phyloP scores from a whole-genome alignment of 192 early-diverging fungal species.

The Coemansia sp. region DNA sequence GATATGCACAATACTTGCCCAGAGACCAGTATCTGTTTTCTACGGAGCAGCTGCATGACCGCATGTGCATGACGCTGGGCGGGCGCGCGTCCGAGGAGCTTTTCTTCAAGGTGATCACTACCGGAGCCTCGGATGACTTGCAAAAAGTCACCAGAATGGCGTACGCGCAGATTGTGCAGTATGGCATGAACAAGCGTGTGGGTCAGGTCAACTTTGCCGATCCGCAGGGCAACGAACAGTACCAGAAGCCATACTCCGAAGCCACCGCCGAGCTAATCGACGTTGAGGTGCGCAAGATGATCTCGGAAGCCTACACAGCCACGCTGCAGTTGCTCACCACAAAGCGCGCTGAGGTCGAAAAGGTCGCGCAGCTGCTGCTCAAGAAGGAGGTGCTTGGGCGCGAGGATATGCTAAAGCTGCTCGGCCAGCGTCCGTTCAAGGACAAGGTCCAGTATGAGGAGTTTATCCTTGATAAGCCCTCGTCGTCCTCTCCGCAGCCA shows the following conservation, averaged over 20 bases:
- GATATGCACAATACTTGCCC: slow-evolving; percentile 98
- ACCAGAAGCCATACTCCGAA: slow-evolving; percentile 97
- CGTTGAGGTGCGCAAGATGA: slow-evolving; percentile 84
- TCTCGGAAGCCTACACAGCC: slow-evolving; percentile 77
- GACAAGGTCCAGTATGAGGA: slow-evolving; percentile 73
- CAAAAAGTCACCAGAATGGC: slow-evolving; percentile 97
- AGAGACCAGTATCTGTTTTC: slow-evolving; percentile 97
- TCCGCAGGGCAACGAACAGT: slow-evolving; percentile 67
- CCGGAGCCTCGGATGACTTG: slow-evolving; percentile 96
- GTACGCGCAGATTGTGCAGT: slow-evolving; percentile 91
- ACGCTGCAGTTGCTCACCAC: slow-evolving; percentile 83
- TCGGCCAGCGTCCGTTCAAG: slow-evolving; percentile 82
- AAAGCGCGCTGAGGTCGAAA: slow-evolving; percentile 82
- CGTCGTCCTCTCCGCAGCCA: slow-evolving; percentile 29
- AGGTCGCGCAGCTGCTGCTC: slow-evolving; percentile 87
- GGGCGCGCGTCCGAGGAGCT: slow-evolving; percentile 87
- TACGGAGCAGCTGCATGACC: slow-evolving; percentile 85
- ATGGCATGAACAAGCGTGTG: slow-evolving; percentile 89
- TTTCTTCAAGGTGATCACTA: slow-evolving; percentile 93
- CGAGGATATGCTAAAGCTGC: slow-evolving; percentile 89
- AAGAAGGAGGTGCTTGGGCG: slow-evolving; percentile 96
- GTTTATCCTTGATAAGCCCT: slow-evolving; percentile 55
- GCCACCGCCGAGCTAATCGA: slow-evolving; percentile 93
- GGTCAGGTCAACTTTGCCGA: slow-evolving; percentile 85
- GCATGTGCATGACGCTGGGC: slow-evolving; percentile 87